Evolutionary conservation across 225 moss, liverwort and hornwort species (phyloP).

Genomic region (Physcomitrellopsis africana): DNA sequence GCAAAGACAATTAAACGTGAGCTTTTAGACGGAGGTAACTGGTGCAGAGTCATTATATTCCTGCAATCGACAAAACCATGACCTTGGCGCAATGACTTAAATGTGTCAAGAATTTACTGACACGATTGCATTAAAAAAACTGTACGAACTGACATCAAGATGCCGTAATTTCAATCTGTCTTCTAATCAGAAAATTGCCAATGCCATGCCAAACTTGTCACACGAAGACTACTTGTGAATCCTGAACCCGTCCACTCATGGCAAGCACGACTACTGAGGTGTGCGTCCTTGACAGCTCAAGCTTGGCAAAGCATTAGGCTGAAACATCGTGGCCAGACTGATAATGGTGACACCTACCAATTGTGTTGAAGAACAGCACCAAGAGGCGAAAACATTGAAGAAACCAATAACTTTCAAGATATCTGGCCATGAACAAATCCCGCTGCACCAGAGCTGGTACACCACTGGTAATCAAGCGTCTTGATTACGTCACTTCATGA

Average conservation of each 20-base stretch:
- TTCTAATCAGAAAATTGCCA: too few species aligned
- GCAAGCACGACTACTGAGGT: not conserved
- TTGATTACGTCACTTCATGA: not conserved
- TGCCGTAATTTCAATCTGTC: not conserved
- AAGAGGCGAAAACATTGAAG: not conserved
- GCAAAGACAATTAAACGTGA: not conserved
- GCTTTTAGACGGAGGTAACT: conserved; percentile 3
- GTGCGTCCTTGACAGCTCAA: conserved; percentile 18
- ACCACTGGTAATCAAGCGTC: conserved; percentile 2
- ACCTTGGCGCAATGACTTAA: conserved; percentile 24
- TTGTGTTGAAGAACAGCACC: not conserved
- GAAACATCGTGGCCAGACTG: conserved; percentile 3
- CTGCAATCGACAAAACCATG: not conserved
- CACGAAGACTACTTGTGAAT: not conserved
- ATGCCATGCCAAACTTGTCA: too few species aligned
- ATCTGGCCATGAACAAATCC: conserved; percentile 30
- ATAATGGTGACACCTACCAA: not conserved
- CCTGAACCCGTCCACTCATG: not conserved
- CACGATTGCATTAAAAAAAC: not conserved
- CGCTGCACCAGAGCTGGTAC: not conserved
- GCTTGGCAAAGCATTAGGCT: conserved; percentile 36
- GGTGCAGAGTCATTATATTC: conserved; percentile 15
- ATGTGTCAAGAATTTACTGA: conserved; percentile 37
- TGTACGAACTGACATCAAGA: not conserved
- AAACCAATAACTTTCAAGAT: conserved; percentile 29